Evolutionary conservation across 805 yeast species (phyloP), one percentile per base, ranked within the genome.

Genomic region (Wickerhamiella azymoides): DNA sequence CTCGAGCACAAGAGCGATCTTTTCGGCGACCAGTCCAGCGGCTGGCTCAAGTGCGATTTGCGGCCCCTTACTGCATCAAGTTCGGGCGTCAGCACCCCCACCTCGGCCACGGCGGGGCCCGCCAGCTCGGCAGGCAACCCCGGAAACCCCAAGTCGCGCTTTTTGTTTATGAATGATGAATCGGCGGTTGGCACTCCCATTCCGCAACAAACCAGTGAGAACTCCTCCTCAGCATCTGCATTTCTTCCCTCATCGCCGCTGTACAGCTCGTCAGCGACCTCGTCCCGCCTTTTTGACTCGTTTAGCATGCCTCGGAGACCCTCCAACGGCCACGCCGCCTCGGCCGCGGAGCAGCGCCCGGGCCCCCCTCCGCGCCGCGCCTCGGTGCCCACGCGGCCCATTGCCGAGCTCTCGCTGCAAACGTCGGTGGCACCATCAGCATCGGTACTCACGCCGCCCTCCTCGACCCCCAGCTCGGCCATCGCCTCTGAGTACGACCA

Each of bases 1-100:
- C 52, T 62, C 3, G 62, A 60, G 41, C 55, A 56, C 39, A 50
- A 60, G 24, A 41, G 54, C 13, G 64, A 61, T 26, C 43, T 61
- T 9, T 50, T 59, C 19, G 53, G 50, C 24, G 44, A 41, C 4
- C 33, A 30, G 33, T 35, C 36, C 26, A 50, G 48, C 28, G 38
- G 27, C 21, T 36, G 48, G 36, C 40, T 45, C 35, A 45, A 45
- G 36, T 47, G 46, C 41, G 47, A 49, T 19, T 39, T 49, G 21
- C 41, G 47, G 16, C 39, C 48, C 21, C 40, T 42, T 33, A 45
- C 44, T 11, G 18, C 43, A n/a, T 36, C 48, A 10, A 30, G 16
- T n/a, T 30, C 33, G 8, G 42, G 43, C 21, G 43, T 36, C 6
- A 40, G 42, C 10, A 26, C 45, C 10, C 43, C 47, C 2, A 40